These are phyloP conservation scores for Trapa incisa DNA, from an alignment of 345 rosid species.

Conservation along the genomic window DNA sequence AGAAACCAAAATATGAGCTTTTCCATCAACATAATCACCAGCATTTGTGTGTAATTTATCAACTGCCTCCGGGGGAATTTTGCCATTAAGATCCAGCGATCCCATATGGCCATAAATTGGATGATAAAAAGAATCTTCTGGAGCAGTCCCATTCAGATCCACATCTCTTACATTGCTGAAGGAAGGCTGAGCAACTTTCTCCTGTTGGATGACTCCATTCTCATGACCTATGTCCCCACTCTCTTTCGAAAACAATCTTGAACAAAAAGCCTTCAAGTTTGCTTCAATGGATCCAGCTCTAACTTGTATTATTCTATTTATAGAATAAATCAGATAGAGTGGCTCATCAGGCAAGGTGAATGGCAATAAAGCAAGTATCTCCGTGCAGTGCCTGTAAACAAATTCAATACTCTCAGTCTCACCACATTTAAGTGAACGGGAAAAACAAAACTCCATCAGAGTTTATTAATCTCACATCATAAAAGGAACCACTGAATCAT, in stretches of 20 bases:
- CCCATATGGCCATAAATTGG: slow-evolving; percentile 14
- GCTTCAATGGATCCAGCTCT: slow-evolving; percentile 92
- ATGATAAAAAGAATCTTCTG: slow-evolving; percentile 9
- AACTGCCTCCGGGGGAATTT: slow-evolving; percentile 28
- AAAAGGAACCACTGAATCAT: slow-evolving; percentile 52
- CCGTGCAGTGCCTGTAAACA: slow-evolving; percentile 84
- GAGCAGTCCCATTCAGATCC: slow-evolving; percentile 10
- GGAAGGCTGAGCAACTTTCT: slow-evolving; percentile 5
- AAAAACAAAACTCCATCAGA: slow-evolving; percentile 5
- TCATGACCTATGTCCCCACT: slow-evolving; percentile 22
- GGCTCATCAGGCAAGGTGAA: slow-evolving; percentile 97
- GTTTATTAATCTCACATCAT: slow-evolving; percentile 51
- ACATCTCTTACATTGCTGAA: neutral
- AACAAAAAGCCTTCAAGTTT: slow-evolving; percentile 65
- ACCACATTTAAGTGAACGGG: slow-evolving; percentile 4
- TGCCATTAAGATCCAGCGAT: slow-evolving; percentile 49
- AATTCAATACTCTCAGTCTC: slow-evolving; percentile 7
- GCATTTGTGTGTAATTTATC: slow-evolving; percentile 23
- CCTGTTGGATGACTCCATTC: slow-evolving; percentile 41
- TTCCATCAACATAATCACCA: slow-evolving; percentile 20
- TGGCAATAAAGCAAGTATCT: slow-evolving; percentile 84
- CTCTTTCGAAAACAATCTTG: slow-evolving; percentile 41
- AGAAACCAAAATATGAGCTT: slow-evolving; percentile 21
- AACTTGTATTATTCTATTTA: slow-evolving; percentile 89
- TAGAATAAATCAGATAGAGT: slow-evolving; percentile 75